Conservation (phyloP, 768 basidiomycete species). For the Pleurotus salmoneostramineus region DNA sequence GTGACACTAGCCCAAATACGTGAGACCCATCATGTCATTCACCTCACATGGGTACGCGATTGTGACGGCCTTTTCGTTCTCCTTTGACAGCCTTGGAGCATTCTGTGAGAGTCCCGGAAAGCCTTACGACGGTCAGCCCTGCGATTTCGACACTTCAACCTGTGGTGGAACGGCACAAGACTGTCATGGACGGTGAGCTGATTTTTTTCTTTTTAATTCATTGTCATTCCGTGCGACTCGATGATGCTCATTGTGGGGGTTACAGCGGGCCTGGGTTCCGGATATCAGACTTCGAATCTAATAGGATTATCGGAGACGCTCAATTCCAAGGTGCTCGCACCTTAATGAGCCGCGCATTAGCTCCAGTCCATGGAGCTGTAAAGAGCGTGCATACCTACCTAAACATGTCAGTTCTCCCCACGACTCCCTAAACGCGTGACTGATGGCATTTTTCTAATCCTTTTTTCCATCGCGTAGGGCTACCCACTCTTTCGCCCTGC, state of each 20-base stretch:
- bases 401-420: conserved; percentile 50
- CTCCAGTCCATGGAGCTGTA: conserved; percentile 53
- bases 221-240: not conserved
- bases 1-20: conserved; percentile 80
- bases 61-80: conserved; percentile 1
- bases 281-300: conserved; percentile 73
- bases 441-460: not conserved
- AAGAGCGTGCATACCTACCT: conserved; percentile 69
- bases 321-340: conserved; percentile 68
- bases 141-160: conserved; percentile 70
- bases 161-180: conserved; percentile 66
- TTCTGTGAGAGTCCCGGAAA: conserved; percentile 78
- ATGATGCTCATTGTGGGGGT: not conserved
- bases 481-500: conserved; percentile 56
- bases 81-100: conserved; percentile 49
- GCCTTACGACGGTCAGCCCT: conserved; percentile 59
- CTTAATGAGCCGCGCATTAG: conserved; percentile 52
- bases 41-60: not conserved
- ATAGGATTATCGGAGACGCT: conserved; percentile 62
- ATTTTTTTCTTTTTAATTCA: conserved; percentile 2
- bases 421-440: not conserved
- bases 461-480: conserved; percentile 36
- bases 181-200: conserved; percentile 62
- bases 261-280: conserved; percentile 72
- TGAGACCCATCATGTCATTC: conserved; percentile 28